Base-by-base conservation (phyloP, 345 rosid species). In the Eucalyptus pumila region DNA sequence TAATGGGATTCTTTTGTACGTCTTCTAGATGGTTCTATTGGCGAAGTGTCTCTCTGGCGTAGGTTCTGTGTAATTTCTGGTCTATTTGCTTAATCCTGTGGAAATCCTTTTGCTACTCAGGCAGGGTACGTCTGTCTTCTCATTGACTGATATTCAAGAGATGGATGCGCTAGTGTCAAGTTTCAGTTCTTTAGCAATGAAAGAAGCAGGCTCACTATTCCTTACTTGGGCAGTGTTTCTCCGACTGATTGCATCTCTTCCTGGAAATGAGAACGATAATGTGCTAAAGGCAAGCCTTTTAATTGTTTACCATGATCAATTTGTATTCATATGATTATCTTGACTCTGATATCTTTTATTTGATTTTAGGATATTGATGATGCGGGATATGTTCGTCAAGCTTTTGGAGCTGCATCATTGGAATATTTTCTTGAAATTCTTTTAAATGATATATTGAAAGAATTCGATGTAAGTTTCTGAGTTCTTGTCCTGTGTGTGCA, bases 221-320 rank as follows among this genome's bases (percentile, higher is more conserved):
- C 95, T 96, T 88, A 92, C 98, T 67, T 98, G 99, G 99, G 99
- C 99, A 26, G 98, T 95, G 65, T 98, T 95, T 91, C 93, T 98
- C 89, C 95, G 98, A 94, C 97, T 98, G 88, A 88, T 97, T 87
- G 91, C 94, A 48, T 96, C 99, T 40, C 97, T 98, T 88, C 97
- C 96, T 83, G 95, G 92, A 87, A 93, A 93, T 90, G 99, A 95
- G 92, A 96, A 95, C 86, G 91, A 80, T 92, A 90, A 88, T 90
- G 91, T 92, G 87, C 89, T 97, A 91, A 93, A 90, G 97, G 99
- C 97, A 90, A 88, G 93, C 89, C 83, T 32, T 91, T 58, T 81
- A 89, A 56, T 88, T 26, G 34, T 32, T 81, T 54, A 14, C 87
- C 32, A n/a, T 37, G 65, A 9, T 52, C 54, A 37, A 50, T 32